phyloP scores from a whole-genome alignment of 2,329 filamentous ascomycete species.

The Zasmidium citrigriseum region DNA sequence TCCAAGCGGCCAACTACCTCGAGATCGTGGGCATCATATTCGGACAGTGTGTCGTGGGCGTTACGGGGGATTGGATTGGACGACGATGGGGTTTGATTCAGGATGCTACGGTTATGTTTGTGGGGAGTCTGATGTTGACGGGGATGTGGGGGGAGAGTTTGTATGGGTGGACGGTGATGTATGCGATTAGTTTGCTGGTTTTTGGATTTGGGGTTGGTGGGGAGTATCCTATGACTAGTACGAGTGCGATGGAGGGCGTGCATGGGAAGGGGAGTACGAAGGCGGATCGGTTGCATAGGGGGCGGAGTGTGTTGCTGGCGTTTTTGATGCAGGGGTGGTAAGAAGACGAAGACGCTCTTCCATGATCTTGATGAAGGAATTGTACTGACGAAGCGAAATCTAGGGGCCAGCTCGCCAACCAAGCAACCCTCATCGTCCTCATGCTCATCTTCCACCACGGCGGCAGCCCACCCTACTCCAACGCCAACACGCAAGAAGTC shows the following conservation, averaged over 20 bases:
- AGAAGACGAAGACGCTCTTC: no score
- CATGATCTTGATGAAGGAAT: not conserved
- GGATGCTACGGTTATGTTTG: conserved; percentile 86
- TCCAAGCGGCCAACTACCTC: conserved; percentile 79
- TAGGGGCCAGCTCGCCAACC: conserved; percentile 81
- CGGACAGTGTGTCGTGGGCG: conserved; percentile 80
- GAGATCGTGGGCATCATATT: conserved; percentile 92
- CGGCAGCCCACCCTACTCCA: conserved; percentile 73
- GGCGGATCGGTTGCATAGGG: conserved; percentile 88
- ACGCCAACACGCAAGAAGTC: conserved; percentile 77
- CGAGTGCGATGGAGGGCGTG: conserved; percentile 74
- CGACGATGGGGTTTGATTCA: conserved; percentile 91
- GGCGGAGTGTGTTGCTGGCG: conserved; percentile 86
- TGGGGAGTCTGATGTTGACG: conserved; percentile 84
- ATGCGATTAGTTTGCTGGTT: conserved; percentile 88
- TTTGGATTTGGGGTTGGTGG: conserved; percentile 72
- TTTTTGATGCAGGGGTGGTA: conserved; percentile 94
- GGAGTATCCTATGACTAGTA: conserved; percentile 95
- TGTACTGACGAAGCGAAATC: not conserved
- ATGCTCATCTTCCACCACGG: conserved; percentile 85
- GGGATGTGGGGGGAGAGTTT: conserved; percentile 81
- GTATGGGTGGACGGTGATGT: conserved; percentile 93
- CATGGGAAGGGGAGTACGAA: conserved; percentile 80
- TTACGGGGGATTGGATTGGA: conserved; percentile 75
- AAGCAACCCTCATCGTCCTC: conserved; percentile 78